Base-by-base conservation (phyloP, 176 grass and related monocot species). In the Avena atlantica region DNA sequence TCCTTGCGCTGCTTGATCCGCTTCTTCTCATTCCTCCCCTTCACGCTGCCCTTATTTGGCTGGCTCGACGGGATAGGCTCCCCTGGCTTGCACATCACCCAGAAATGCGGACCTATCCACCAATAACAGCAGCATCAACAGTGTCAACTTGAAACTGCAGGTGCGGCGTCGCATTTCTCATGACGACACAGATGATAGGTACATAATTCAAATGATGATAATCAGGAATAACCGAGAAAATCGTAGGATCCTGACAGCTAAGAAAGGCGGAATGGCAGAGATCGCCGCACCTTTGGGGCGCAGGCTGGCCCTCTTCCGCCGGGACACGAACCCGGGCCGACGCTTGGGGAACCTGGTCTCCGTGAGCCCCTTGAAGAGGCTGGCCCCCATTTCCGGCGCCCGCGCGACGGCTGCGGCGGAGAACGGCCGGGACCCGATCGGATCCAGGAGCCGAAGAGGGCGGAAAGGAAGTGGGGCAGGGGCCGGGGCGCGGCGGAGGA, bases 281-380 rank as follows among this genome's bases (percentile, higher is more conserved):
- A 87, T 66, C 58, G 0, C 13, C 78, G 11, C 84, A 92, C 93
- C 96, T 91, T 89, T 88, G 65, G 93, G 88, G 84, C 87, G 92
- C 55, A 95, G 77, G 92, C 83, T 95, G 29, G 92, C 90, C 76
- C 96, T 92, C 86, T 98, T 98, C 81, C 89, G 86, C 56, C 90
- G 92, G 79, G 89, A 83, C 84, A 51, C 88, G 74, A 91, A 85
- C 10, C 88, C 93, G 4, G 96, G 93, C 12, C 93, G 91, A 68
- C 93, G 82, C 87, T 98, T 94, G 36, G 90, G 92, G 49, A 89
- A 93, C 71, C 96, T 82, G 10, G 84, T 86, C 0, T 95, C 93
- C 55, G 74, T 95, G 64, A 98, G 88, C 56, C 90, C 84, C 4
- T 25, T 74, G 53, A 94, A 95, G 79, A 89, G 70, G 19, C 51